Evolutionary conservation across 129 eudicot species (phyloP).

Genomic region (Lactuca sativa): DNA sequence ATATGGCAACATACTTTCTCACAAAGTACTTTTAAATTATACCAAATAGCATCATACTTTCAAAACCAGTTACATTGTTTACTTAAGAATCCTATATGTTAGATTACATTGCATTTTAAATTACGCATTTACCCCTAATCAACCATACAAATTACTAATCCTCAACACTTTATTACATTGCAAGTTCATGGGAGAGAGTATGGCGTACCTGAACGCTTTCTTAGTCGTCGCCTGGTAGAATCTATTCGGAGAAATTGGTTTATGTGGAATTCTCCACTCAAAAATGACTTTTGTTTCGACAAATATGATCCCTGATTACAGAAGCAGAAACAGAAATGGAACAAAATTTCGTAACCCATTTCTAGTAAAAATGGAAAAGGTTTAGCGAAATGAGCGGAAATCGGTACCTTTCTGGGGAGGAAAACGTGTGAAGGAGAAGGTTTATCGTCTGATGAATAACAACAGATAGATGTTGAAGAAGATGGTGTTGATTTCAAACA

Average conservation of each 20-base stretch:
- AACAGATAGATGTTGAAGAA: constrained; percentile 13
- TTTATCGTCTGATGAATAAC: constrained; percentile 28
- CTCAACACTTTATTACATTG: neutral
- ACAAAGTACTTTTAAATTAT: no score
- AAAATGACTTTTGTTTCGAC: constrained; percentile 39
- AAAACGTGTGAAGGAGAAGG: constrained; percentile 33
- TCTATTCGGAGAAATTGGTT: constrained; percentile 36
- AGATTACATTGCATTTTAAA: no score
- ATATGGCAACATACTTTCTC: no score
- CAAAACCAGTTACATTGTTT: no score
- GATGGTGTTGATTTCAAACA: constrained; percentile 22
- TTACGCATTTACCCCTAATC: neutral
- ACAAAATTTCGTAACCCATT: constrained; percentile 4
- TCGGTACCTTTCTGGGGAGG: constrained; percentile 20
- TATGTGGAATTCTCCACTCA: constrained; percentile 47
- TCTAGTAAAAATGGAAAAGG: neutral
- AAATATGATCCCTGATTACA: constrained; percentile 25
- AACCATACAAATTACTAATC: neutral
- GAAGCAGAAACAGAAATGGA: constrained; percentile 7
- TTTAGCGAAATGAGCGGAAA: neutral
- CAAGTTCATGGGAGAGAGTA: neutral
- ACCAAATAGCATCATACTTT: no score
- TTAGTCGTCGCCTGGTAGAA: constrained; percentile 18
- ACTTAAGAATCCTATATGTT: no score
- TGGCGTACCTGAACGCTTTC: constrained; percentile 50